Evolutionary conservation across 352 stramenopile species (phyloP), one percentile per base, ranked within the genome.

Genomic region (Globisporangium mamillatum): DNA sequence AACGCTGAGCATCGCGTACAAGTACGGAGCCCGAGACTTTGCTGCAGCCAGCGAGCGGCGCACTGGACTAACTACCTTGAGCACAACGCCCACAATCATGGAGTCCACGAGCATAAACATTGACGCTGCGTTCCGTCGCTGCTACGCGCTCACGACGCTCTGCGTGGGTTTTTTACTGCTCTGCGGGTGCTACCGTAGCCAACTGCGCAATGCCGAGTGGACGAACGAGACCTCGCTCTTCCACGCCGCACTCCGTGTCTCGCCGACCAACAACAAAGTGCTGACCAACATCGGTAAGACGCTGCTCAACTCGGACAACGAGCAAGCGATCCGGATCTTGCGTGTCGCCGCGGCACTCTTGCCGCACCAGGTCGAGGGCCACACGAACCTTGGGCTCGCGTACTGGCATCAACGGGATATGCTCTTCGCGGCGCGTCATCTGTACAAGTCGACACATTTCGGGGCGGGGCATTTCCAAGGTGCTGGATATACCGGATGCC

Each of bases 231-330:
- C 80, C 20, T 72, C 60, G 14, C 73, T 95, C 8, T 95, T 92
- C 66, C 71, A 76, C 20, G 74, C 75, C 1, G 85, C 84, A 4
- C 57, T 93, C 5, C 55, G 74, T 0, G 75, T 92, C 12, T 75
- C 77, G 0, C 88, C 88, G 7, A 81, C 77, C 5, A 95, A 93
- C 57, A 75, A 89, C 67, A 95, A 95, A 72, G 85, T 89, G 38
- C 75, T 94, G 2, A 88, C 76, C 18, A 94, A 95, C 61, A 65
- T 85, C 44, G 83, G 74, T 25, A 93, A 95, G 68, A 81, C 78
- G 16, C 32, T 88, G 5, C 77, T 95, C 4, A 75, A 78, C 38
- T n/a, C 52, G 18, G 71, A 92, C 58, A 74, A 79, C 1, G 38
- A 59, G 3, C 71, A 64, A 10, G 79, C 84, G 9, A 65, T 89